These are phyloP conservation scores for Harrya chromipes DNA, from an alignment of 768 basidiomycete genomes.

Conservation along the genomic window DNA sequence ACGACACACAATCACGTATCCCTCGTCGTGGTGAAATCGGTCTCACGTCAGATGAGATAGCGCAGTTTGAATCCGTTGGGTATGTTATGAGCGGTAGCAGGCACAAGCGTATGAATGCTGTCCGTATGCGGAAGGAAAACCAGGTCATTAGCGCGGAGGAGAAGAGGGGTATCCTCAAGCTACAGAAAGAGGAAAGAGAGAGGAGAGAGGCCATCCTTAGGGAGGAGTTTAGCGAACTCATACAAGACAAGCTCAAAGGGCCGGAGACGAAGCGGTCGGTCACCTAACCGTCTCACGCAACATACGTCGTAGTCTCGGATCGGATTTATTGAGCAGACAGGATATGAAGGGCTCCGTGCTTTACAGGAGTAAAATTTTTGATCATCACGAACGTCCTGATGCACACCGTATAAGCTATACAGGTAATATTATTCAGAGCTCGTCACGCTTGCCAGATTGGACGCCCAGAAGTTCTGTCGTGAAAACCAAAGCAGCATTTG, in stretches of 20 bases:
- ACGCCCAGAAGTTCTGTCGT: slow-evolving; percentile 79
- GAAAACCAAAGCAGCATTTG: slow-evolving; percentile 78
- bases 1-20: slow-evolving; percentile 80
- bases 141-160: slow-evolving; percentile 99
- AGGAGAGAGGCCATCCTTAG: slow-evolving; percentile 86
- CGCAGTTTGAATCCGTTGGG: slow-evolving; percentile 80
- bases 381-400: not conserved
- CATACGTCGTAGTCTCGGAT: not conserved
- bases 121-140: slow-evolving; percentile 98
- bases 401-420: not conserved
- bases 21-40: slow-evolving; percentile 99
- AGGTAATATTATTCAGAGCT: slow-evolving; percentile 41
- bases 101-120: slow-evolving; percentile 97
- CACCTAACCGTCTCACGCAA: slow-evolving; percentile 1
- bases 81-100: slow-evolving; percentile 98
- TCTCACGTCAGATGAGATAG: slow-evolving; percentile 83
- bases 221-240: slow-evolving; percentile 86
- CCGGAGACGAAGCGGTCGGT: slow-evolving; percentile 26
- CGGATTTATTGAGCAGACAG: too few relatives aligned
- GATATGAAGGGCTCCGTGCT: not conserved
- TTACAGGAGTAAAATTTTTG: not conserved
- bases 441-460: slow-evolving; percentile 46
- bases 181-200: slow-evolving; percentile 92
- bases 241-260: slow-evolving; percentile 69
- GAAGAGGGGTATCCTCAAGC: slow-evolving; percentile 91